A percentile compares a stretch with the other conserved stretches of the same genome.
Evolutionary conservation across 2,329 filamentous ascomycete genomes (phyloP).

Genomic region (Colletotrichum sp.): DNA sequence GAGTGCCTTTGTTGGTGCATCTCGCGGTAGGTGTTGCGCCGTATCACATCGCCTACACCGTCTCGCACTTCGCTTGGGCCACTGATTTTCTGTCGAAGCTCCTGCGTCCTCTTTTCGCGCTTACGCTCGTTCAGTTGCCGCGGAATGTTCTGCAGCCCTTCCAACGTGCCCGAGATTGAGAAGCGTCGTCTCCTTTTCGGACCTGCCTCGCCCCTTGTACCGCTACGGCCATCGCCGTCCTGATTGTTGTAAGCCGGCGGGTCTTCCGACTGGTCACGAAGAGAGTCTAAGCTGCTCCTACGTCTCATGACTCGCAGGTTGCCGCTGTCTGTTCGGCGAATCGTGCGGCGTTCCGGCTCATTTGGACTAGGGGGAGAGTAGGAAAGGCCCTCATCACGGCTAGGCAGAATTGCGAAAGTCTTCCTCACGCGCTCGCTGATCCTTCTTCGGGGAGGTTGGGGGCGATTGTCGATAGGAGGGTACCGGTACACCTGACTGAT

Average conservation of each 20-base stretch:
- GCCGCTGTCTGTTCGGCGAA: slow-evolving; percentile 62
- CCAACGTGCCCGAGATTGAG: slow-evolving; percentile 52
- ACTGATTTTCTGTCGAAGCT: slow-evolving; percentile 65
- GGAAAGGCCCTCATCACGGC: slow-evolving; percentile 42
- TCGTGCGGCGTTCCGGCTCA: slow-evolving; percentile 58
- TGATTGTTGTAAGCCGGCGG: slow-evolving; percentile 37
- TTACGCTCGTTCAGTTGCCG: slow-evolving; percentile 61
- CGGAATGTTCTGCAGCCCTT: slow-evolving; percentile 57
- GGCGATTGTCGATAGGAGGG: slow-evolving; percentile 53
- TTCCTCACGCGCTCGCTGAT: slow-evolving; percentile 59
- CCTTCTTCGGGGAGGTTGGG: slow-evolving; percentile 47
- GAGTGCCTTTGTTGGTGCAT: slow-evolving; percentile 20
- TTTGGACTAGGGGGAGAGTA: slow-evolving; percentile 26
- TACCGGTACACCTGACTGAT: slow-evolving; percentile 49
- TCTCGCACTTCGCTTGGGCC: slow-evolving; percentile 62
- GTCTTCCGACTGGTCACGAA: slow-evolving; percentile 28
- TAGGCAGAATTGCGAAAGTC: slow-evolving; percentile 65
- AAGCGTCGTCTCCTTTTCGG: slow-evolving; percentile 31
- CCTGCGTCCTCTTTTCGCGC: slow-evolving; percentile 61
- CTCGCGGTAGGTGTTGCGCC: slow-evolving; percentile 44
- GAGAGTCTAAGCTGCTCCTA: slow-evolving; percentile 51
- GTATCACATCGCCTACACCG: slow-evolving; percentile 61
- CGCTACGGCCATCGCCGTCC: slow-evolving; percentile 2
- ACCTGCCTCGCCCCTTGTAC: slow-evolving; percentile 28
- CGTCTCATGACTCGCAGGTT: slow-evolving; percentile 63